phyloP scores from a whole-genome alignment of 208 protist genomes.

The Acanthamoeba sp. region DNA sequence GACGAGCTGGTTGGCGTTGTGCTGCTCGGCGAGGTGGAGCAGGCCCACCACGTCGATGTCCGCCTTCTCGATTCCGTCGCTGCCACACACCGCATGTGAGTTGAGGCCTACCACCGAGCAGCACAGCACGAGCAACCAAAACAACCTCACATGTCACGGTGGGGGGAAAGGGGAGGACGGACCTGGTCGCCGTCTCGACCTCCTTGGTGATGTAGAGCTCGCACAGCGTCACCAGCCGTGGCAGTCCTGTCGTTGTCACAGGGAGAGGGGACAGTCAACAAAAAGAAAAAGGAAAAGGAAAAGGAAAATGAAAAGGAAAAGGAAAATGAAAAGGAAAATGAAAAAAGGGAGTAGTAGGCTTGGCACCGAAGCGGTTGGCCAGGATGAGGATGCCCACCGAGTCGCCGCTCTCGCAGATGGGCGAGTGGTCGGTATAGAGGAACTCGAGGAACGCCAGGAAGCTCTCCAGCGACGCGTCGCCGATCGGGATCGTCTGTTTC shows the following conservation, averaged over 20 bases:
- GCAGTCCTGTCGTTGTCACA: slow-evolving; percentile 60
- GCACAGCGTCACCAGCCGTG: slow-evolving; percentile 71
- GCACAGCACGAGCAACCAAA: not conserved
- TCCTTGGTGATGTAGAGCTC: slow-evolving; percentile 80
- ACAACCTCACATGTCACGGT: not conserved
- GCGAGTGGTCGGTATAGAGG: slow-evolving; percentile 77
- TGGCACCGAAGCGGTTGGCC: slow-evolving; percentile 41
- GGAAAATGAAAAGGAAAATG: too few relatives aligned
- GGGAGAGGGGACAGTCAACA: not conserved
- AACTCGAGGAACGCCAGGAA: slow-evolving; percentile 77
- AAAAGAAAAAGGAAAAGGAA: too few relatives aligned
- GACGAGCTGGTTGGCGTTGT: slow-evolving; percentile 80
- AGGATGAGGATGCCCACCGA: slow-evolving; percentile 70
- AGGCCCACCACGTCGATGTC: slow-evolving; percentile 83
- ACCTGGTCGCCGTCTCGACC: slow-evolving; percentile 63
- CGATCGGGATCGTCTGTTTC: slow-evolving; percentile 51
- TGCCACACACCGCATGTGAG: not conserved
- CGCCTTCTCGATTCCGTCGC: slow-evolving; percentile 75
- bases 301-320: too few relatives aligned
- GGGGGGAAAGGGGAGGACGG: not conserved
- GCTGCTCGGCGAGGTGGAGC: slow-evolving; percentile 60
- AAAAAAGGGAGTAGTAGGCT: too few relatives aligned
- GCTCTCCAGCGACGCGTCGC: slow-evolving; percentile 58
- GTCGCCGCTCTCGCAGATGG: slow-evolving; percentile 51
- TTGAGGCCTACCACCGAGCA: not conserved